Evolutionary conservation across 2,329 filamentous ascomycete species (phyloP).

Genomic region (Paramyrothecium roridum): DNA sequence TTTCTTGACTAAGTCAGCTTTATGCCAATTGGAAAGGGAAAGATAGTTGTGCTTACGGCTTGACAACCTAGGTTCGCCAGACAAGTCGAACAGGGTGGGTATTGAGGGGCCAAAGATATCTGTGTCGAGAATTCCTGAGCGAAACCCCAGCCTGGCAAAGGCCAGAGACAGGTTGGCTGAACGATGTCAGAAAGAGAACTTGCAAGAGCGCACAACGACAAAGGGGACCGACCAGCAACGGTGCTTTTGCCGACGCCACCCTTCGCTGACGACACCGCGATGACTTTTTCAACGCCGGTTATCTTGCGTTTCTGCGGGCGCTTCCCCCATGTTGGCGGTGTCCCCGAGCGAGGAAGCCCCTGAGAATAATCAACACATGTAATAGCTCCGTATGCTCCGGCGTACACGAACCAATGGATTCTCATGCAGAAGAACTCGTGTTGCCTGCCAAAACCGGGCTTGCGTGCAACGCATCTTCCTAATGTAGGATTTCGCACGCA

Average conservation of each 20-base stretch:
- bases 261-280: constrained; percentile 96
- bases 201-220: background rate
- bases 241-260: constrained; percentile 98
- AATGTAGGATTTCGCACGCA: too few species aligned
- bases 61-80: constrained; percentile 74
- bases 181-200: background rate
- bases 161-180: constrained; percentile 78
- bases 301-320: constrained; percentile 80
- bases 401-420: constrained; percentile 70
- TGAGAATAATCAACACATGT: constrained; percentile 28
- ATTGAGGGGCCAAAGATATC: constrained; percentile 97
- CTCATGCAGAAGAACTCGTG: constrained; percentile 58
- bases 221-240: constrained; percentile 61
- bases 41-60: constrained; percentile 48
- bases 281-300: constrained; percentile 80
- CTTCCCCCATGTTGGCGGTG: constrained; percentile 56
- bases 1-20: constrained; percentile 45
- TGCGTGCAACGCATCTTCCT: constrained; percentile 35
- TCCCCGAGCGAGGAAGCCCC: constrained; percentile 80
- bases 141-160: constrained; percentile 77
- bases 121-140: constrained; percentile 85
- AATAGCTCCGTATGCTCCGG: background rate
- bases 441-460: constrained; percentile 30
- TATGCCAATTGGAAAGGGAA: background rate
- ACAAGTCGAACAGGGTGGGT: constrained; percentile 81